Base-by-base conservation (phyloP, 306 rosid genomes). In the Cucumis melo region DNA sequence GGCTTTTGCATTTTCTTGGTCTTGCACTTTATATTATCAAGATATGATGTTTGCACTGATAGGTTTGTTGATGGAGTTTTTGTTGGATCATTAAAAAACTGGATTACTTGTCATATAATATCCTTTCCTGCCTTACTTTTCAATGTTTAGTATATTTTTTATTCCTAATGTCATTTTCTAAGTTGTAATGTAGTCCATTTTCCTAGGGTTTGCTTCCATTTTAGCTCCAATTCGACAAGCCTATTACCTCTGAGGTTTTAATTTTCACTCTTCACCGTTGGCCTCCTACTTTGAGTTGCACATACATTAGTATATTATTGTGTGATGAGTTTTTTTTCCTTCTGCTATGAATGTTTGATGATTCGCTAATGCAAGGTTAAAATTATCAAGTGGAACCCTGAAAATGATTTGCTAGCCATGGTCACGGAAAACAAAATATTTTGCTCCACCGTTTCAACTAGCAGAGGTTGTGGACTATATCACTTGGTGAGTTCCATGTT, bases 301-400 rank as follows among this genome's bases (percentile, higher is more conserved):
- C 71, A n/a, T 58, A 19, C 42, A 70, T 21, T 21, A 21, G 12
- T 44, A 1, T 2, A 24, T 15, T 21, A 0, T 66, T 66, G 10
- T 81, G 23, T 74, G 63, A 12, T 54, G 73, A 65, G 15, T 41
- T 41, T 41, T 20, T 32, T 21, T 71, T 11, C 15, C 14, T 23
- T 46, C 71, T 72, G 80, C 66, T 36, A 59, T 59, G 53, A 41
- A 77, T 36, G n/a, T 75, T 41, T 24, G 50, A 48, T 56, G 61
- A 64, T 51, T 64, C 78, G 60, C 55, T 74, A 80, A 81, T 60
- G 36, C 79, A 93, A 72, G 97, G 32, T 88, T 63, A 86, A 83
- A 81, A 86, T 93, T 51, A 91, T 97, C n/a, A 97, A 91, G 72
- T 93, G 98, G 98, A 93, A 93, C 77, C 98, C 97, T 0, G 98